These are phyloP conservation scores for Colletotrichum orbiculare DNA, from an alignment of 2,329 filamentous ascomycete species.

Conservation along the genomic window DNA sequence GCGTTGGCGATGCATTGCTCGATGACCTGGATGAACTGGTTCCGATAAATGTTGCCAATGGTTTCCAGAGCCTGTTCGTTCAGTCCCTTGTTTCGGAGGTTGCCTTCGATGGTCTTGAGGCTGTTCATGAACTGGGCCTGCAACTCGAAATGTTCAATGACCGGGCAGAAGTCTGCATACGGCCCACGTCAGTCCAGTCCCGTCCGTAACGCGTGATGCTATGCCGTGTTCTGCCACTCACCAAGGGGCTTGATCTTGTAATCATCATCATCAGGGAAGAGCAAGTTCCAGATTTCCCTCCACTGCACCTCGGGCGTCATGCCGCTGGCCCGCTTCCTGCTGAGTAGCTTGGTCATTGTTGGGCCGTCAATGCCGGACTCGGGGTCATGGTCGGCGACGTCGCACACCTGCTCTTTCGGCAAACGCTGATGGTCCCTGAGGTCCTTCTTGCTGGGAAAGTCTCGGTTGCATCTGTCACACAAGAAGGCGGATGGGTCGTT, in stretches of 20 bases:
- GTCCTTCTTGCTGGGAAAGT: slow-evolving; percentile 51
- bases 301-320: slow-evolving; percentile 52
- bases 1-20: slow-evolving; percentile 50
- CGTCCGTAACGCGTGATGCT: neutral
- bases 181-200: neutral
- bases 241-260: slow-evolving; percentile 45
- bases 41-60: slow-evolving; percentile 51
- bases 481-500: slow-evolving; percentile 53
- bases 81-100: slow-evolving; percentile 51
- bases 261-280: slow-evolving; percentile 55
- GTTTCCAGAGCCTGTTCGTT: slow-evolving; percentile 52
- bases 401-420: slow-evolving; percentile 55
- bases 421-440: slow-evolving; percentile 52
- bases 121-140: slow-evolving; percentile 47
- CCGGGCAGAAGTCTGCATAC: slow-evolving; percentile 50
- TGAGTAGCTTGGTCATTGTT: slow-evolving; percentile 52
- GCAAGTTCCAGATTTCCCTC: slow-evolving; percentile 55
- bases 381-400: slow-evolving; percentile 52
- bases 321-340: slow-evolving; percentile 52
- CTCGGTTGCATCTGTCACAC: slow-evolving; percentile 53
- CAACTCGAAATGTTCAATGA: slow-evolving; percentile 55
- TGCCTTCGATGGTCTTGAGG: slow-evolving; percentile 47
- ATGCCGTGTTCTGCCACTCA: slow-evolving; percentile 29
- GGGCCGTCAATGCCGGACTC: slow-evolving; percentile 54
- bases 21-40: slow-evolving; percentile 53